phyloP scores from a whole-genome alignment of 139 green algal genomes.

The Diplosphaera chodatii region DNA sequence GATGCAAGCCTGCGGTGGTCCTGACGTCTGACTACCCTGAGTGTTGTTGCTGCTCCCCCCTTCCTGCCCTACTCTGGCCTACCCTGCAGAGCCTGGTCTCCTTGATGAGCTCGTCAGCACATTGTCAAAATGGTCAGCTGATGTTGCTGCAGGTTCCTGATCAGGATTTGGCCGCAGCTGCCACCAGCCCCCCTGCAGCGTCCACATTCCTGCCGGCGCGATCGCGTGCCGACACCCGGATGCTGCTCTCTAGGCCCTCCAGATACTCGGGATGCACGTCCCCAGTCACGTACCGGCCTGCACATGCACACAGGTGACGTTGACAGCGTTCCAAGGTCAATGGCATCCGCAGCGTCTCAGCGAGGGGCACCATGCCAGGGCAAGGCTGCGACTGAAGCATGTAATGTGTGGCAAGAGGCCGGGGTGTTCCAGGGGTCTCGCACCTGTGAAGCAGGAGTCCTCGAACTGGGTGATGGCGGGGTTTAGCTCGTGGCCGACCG shows the following conservation, averaged over 20 bases:
- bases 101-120: too few species aligned
- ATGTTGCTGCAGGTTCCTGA: too few species aligned
- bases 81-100: too few species aligned
- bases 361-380: not conserved
- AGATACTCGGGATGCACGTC: slow-evolving; percentile 85
- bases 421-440: not conserved
- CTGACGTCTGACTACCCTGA: too few species aligned
- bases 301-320: not conserved
- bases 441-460: slow-evolving; percentile 81
- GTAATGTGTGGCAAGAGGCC: not conserved
- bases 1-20: too few species aligned
- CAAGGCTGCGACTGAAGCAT: too few species aligned
- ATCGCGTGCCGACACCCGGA: slow-evolving; percentile 34
- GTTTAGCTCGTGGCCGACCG: slow-evolving; percentile 71
- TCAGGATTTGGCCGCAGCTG: not conserved
- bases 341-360: too few species aligned
- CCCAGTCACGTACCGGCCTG: slow-evolving; percentile 75
- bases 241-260: slow-evolving; percentile 51
- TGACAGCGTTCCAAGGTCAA: too few species aligned
- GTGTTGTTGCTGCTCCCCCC: too few species aligned
- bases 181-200: not conserved
- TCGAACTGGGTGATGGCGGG: slow-evolving; percentile 81
- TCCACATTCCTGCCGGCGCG: slow-evolving; percentile 18
- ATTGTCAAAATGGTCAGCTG: too few species aligned
- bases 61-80: too few species aligned